Percentiles rank a stretch among this genome's conserved stretches.
phyloP scores from a whole-genome alignment of 1,139 yeast species.

The Suhomyces anneliseae region DNA sequence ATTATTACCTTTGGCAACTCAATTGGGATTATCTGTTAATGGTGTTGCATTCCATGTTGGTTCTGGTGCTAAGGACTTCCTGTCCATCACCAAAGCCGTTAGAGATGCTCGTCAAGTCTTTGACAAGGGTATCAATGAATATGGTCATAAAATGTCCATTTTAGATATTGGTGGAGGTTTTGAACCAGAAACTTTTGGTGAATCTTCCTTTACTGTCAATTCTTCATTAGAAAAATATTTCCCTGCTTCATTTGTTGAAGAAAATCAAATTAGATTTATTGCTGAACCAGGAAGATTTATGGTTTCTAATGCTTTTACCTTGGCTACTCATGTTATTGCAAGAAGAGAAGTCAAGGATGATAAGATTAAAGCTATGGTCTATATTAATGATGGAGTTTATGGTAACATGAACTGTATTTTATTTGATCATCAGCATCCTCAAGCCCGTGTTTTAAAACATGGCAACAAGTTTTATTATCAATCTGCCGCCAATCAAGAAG shows the following conservation, averaged over 20 bases:
- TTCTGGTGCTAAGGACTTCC: constrained; percentile 82
- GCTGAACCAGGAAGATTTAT: constrained; percentile 96
- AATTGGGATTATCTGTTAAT: constrained; percentile 59
- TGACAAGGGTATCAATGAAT: constrained; percentile 48
- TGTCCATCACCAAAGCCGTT: constrained; percentile 69
- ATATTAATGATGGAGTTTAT: constrained; percentile 92
- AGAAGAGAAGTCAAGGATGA: constrained; percentile 58
- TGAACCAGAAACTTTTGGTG: constrained; percentile 62
- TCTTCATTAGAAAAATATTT: constrained; percentile 58
- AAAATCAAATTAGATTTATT: constrained; percentile 54
- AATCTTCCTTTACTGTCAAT: constrained; percentile 61
- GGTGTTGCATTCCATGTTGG: constrained; percentile 98
- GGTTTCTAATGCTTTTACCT: constrained; percentile 82
- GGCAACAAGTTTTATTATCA: constrained; percentile 49
- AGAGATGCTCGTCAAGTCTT: constrained; percentile 72
- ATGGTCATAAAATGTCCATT: constrained; percentile 40
- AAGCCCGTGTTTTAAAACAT: constrained; percentile 63
- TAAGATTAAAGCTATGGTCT: constrained; percentile 49
- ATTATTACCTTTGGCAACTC: constrained; percentile 63
- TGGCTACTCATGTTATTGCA: constrained; percentile 84
- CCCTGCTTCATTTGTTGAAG: constrained; percentile 38
- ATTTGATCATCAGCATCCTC: constrained; percentile 86
- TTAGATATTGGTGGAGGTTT: constrained; percentile 97
- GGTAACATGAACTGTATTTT: constrained; percentile 93
- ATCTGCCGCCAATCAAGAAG: constrained; percentile 18